These are phyloP conservation scores for Trichoderma koningiopsis DNA, from an alignment of 2,329 filamentous ascomycete species.

Conservation along the genomic window DNA sequence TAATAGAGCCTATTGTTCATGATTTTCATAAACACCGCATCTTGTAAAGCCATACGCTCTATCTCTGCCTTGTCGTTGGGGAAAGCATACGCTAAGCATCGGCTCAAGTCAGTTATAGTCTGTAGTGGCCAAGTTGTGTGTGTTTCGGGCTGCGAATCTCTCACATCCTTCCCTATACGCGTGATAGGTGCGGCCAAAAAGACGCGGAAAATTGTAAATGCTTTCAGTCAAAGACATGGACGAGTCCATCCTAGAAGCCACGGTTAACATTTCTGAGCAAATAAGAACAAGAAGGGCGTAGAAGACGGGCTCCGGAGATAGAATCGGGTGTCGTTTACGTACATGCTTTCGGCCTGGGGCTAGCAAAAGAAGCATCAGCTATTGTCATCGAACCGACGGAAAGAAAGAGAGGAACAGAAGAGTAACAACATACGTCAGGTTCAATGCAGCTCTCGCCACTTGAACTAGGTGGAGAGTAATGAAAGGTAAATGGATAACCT, in stretches of 20 bases:
- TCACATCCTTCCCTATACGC: constrained; percentile 51
- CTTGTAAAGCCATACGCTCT: constrained; percentile 47
- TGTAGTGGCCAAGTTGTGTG: neutral
- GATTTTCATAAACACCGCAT: constrained; percentile 41
- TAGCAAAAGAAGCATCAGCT: neutral
- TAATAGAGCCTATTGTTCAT: constrained; percentile 47
- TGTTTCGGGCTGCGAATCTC: neutral
- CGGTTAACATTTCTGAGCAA: constrained; percentile 26
- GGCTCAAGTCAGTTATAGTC: constrained; percentile 15
- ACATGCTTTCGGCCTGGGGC: constrained; percentile 15
- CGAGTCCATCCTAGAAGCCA: constrained; percentile 32
- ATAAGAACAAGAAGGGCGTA: neutral
- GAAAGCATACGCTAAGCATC: constrained; percentile 46
- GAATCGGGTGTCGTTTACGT: neutral
- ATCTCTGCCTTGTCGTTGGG: constrained; percentile 49
- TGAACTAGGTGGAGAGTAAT: constrained; percentile 33
- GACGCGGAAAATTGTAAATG: constrained; percentile 45
- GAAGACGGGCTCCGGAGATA: neutral
- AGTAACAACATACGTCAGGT: constrained; percentile 36
- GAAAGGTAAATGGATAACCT: constrained; percentile 41
- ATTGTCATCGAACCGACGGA: neutral
- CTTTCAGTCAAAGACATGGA: constrained; percentile 47
- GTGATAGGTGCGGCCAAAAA: constrained; percentile 52
- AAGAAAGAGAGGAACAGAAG: neutral
- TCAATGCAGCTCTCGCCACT: constrained; percentile 38